Conservation (phyloP, 2,329 filamentous ascomycete genomes). For the Scleromitrula shiraiana region DNA sequence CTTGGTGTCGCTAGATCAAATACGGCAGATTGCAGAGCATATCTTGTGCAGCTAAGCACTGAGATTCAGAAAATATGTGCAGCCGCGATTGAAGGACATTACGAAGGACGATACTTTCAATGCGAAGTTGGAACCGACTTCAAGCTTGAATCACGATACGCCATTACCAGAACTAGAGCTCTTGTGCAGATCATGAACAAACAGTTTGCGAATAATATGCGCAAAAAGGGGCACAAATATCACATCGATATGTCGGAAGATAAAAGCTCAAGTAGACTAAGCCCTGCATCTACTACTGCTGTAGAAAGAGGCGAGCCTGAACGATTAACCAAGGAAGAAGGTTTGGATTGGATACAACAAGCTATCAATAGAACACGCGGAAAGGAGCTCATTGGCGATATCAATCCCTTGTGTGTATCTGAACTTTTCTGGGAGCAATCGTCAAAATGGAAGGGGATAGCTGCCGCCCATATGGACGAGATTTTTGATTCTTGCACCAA, state of each 20-base stretch:
- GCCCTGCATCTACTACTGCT: background rate
- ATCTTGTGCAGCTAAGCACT: conserved; percentile 25
- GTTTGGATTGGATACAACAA: conserved; percentile 21
- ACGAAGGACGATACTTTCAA: conserved; percentile 28
- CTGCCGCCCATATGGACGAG: conserved; percentile 18
- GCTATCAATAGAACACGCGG: conserved; percentile 22
- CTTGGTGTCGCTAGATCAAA: conserved; percentile 16
- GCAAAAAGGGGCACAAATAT: conserved; percentile 27
- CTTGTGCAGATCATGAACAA: conserved; percentile 27
- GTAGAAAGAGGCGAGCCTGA: conserved; percentile 15
- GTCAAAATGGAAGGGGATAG: conserved; percentile 29
- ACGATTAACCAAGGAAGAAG: conserved; percentile 16
- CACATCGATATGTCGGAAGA: conserved; percentile 15
- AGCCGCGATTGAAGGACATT: conserved; percentile 28
- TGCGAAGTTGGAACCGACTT: conserved; percentile 11
- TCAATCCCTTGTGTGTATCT: conserved; percentile 33
- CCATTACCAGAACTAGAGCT: conserved; percentile 24
- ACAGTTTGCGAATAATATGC: conserved; percentile 22
- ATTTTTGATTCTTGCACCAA: conserved; percentile 14
- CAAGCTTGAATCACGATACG: conserved; percentile 9
- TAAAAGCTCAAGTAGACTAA: background rate
- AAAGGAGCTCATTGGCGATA: conserved; percentile 33
- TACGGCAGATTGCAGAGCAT: conserved; percentile 19
- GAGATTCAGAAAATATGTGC: conserved; percentile 27
- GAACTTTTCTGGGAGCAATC: conserved; percentile 36